Evolutionary conservation across 306 rosid species (phyloP).

Genomic region (Pyrus communis): DNA sequence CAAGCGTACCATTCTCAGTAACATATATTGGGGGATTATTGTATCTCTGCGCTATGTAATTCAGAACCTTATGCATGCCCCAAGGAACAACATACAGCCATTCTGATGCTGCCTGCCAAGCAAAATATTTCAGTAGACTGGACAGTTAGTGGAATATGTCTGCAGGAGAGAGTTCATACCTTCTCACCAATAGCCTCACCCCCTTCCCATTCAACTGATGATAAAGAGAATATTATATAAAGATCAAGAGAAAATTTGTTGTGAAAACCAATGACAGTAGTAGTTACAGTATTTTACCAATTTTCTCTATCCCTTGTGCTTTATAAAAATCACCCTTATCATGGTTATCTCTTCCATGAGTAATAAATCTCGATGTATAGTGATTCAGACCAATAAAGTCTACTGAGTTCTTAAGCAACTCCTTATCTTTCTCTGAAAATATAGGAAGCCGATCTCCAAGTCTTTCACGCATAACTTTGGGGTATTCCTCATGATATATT

Average conservation of each 20-base stretch:
- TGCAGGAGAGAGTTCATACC: constrained; percentile 33
- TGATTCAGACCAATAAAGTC: constrained; percentile 86
- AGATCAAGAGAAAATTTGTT: constrained; percentile 6
- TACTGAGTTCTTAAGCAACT: constrained; percentile 46
- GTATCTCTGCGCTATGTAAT: constrained; percentile 59
- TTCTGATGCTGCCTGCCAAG: constrained; percentile 90
- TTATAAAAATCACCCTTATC: constrained; percentile 38
- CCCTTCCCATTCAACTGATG: constrained; percentile 73
- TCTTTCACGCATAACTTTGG: constrained; percentile 61
- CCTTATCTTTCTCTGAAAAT: constrained; percentile 70
- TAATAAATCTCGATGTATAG: constrained; percentile 80
- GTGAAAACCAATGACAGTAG: not conserved
- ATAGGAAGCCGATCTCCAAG: constrained; percentile 79
- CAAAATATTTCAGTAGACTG: constrained; percentile 10
- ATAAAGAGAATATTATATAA: constrained; percentile 18
- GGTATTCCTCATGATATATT: constrained; percentile 73
- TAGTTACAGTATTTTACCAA: constrained; percentile 33
- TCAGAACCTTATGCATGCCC: constrained; percentile 73
- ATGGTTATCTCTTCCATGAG: constrained; percentile 35
- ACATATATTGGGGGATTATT: constrained; percentile 46
- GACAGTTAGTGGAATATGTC: not conserved
- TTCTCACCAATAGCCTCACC: constrained; percentile 79
- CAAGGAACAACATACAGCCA: constrained; percentile 97
- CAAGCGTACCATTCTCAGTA: constrained; percentile 78
- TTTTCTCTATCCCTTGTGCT: constrained; percentile 50